Evolutionary conservation across 2,329 filamentous ascomycete species (phyloP).

Genomic region (Penicillium hesseltinei): DNA sequence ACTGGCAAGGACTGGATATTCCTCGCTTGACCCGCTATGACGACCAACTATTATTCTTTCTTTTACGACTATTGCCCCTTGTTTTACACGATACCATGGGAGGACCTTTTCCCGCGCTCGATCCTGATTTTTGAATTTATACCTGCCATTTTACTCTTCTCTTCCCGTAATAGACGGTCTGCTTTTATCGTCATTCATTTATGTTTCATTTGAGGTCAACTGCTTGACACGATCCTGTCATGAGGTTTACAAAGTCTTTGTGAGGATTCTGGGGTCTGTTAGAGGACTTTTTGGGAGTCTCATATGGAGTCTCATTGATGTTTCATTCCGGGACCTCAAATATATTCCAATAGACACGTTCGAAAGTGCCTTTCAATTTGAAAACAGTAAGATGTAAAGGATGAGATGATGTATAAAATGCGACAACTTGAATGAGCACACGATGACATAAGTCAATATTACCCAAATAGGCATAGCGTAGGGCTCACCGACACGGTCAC

Average conservation of each 20-base stretch:
- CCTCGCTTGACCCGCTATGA: constrained; percentile 22
- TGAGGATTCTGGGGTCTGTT: not conserved
- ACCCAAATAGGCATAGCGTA: constrained; percentile 12
- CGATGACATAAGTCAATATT: constrained; percentile 19
- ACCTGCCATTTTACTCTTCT: not conserved
- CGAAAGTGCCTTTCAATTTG: not conserved
- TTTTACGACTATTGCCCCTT: constrained; percentile 20
- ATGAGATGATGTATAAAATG: not conserved
- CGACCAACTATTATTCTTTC: constrained; percentile 35
- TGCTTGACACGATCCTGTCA: not conserved
- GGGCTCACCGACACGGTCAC: constrained; percentile 22
- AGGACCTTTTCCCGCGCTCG: constrained; percentile 17
- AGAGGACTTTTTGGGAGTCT: not conserved
- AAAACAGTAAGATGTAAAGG: not conserved
- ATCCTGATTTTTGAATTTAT: constrained; percentile 6
- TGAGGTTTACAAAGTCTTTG: not conserved
- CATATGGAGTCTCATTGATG: not conserved
- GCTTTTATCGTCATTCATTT: not conserved
- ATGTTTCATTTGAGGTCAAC: not conserved
- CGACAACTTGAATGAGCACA: not conserved
- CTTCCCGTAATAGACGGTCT: not conserved
- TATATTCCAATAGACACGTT: not conserved
- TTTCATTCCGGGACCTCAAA: not conserved
- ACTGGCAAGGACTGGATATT: constrained; percentile 26
- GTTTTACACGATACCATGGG: constrained; percentile 25